These are phyloP conservation scores for Tephrocybe sp. DNA, from an alignment of 768 basidiomycete species.

Conservation along the genomic window DNA sequence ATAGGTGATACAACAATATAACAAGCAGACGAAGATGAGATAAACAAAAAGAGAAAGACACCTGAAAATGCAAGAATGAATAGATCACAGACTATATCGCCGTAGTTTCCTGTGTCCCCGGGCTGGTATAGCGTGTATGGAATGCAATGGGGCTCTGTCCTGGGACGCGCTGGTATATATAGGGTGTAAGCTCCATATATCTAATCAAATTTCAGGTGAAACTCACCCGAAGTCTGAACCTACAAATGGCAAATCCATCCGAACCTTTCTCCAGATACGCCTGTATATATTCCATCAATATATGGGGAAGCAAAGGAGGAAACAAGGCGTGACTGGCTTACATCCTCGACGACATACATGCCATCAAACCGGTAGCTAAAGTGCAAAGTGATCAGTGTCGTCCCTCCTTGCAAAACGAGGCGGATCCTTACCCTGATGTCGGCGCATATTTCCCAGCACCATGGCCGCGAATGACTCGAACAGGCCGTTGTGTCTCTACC, in stretches of 20 bases:
- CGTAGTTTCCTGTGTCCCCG: not conserved
- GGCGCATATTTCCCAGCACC: conserved; percentile 31
- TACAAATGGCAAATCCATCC: conserved; percentile 29
- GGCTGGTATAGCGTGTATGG: not conserved
- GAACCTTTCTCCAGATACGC: conserved; percentile 26
- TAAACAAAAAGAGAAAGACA: too few species aligned
- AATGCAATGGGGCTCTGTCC: conserved; percentile 9
- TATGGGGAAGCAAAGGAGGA: not conserved
- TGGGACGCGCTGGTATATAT: conserved; percentile 5
- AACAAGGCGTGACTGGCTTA: conserved; percentile 19
- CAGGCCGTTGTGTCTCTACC: conserved; percentile 26
- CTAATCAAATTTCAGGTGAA: not conserved
- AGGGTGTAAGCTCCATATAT: not conserved
- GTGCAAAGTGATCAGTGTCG: not conserved
- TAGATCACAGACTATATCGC: too few species aligned
- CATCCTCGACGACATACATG: conserved; percentile 35
- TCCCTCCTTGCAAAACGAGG: not conserved
- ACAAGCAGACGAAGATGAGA: too few species aligned
- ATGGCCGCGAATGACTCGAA: conserved; percentile 40
- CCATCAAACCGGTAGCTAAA: conserved; percentile 42
- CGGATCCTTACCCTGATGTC: conserved; percentile 24
- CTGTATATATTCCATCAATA: conserved; percentile 13
- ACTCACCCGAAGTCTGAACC: conserved; percentile 26
- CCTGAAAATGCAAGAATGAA: too few species aligned
- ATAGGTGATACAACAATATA: too few species aligned